Base-by-base conservation (phyloP, 2,329 filamentous ascomycete species). In the Talaromyces sp. region DNA sequence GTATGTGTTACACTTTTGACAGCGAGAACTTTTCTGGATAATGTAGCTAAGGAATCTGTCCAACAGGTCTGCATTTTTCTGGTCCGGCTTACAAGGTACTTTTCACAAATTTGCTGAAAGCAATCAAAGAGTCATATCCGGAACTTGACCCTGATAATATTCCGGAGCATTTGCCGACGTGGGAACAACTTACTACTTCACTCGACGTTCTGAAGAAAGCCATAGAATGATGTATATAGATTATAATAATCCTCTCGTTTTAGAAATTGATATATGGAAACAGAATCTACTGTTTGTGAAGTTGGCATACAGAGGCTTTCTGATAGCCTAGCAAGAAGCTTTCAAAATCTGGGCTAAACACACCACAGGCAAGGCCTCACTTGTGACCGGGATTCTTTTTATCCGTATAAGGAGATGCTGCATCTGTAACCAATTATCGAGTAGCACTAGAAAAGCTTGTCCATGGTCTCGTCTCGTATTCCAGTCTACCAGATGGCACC, bases 111-210 rank as follows among this genome's bases (percentile, higher is more conserved):
- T 15, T 46, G 13, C 17, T 55, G 6, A 55, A 55, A 11, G 21
- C 22, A n/a, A 55, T 55, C 13, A 55, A 55, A 15, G 40, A 36
- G 8, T 31, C 8, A 1, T 55, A 46, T 40, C 53, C 53, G 13
- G 40, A 55, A 21, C 53, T 55, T 13, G 40, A 46, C 19, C 53
- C 53, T 36, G 53, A 55, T 8, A 45, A 19, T 25, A 37, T 55
- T 21, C 31, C 53, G 11, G 53, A 55, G 31, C 28, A 55, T 35
- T 55, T 55, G 40, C 53, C 53, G 41, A n/a, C 28, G 9, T 55
- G 53, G 53, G 53, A 55, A 3, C n/a, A 37, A 9, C 9, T 55
- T 31, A 46, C 43, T 19, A 46, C 40, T 28, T 55, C 53, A 21
- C 3, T 37, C 21, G 53, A 55, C 17, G 25, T 21, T 11, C 13